phyloP scores from a whole-genome alignment of 371 early-diverging fungal species.

The Rhizopus arrhizus region DNA sequence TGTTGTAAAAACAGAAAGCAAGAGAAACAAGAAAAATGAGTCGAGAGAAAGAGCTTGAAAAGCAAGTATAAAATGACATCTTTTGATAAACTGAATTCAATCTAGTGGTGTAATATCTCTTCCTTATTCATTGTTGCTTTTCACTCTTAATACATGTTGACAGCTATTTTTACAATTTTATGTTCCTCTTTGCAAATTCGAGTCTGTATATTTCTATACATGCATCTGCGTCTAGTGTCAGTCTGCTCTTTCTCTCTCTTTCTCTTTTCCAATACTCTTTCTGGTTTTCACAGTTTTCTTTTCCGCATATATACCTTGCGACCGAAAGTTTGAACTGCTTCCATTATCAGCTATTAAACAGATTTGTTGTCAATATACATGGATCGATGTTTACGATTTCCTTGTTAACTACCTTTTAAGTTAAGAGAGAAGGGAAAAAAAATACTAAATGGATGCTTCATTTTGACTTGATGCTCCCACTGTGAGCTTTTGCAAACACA shows the following conservation, averaged over 20 bases:
- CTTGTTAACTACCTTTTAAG: slow-evolving; percentile 20
- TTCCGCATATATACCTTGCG: slow-evolving; percentile 42
- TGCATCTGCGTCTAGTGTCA: neutral
- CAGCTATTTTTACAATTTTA: no score
- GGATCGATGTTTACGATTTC: neutral
- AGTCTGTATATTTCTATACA: no score
- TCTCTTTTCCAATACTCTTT: neutral
- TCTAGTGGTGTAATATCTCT: no score
- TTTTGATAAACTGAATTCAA: no score
- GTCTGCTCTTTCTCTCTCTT: slow-evolving; percentile 7
- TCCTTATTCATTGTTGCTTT: no score
- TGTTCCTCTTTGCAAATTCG: no score
- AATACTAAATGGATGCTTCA: neutral
- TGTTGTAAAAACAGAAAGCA: neutral
- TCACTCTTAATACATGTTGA: no score
- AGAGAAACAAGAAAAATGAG: neutral
- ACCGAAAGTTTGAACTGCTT: slow-evolving; percentile 62
- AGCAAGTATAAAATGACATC: no score
- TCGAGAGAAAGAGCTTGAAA: neutral
- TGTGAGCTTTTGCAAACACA: slow-evolving; percentile 22
- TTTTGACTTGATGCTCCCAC: slow-evolving; percentile 74
- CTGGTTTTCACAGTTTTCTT: neutral
- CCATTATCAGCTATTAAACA: slow-evolving; percentile 34
- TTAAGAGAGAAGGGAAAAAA: slow-evolving; percentile 23
- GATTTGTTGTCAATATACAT: slow-evolving; percentile 7